Evolutionary conservation across 2,329 filamentous ascomycete species (phyloP).

Genomic region (Nothopassalora personata): DNA sequence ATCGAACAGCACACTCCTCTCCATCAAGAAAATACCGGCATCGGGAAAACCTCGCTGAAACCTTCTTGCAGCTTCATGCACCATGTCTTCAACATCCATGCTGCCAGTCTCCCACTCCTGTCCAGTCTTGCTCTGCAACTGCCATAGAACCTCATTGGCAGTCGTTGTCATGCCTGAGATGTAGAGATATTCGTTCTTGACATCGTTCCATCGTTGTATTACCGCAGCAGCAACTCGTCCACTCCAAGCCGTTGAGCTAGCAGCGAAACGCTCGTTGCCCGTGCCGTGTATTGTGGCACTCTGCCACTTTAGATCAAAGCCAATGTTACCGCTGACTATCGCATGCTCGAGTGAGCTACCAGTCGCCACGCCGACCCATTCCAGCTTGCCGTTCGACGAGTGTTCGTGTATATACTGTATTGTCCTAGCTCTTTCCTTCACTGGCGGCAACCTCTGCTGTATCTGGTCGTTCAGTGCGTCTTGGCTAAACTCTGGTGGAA

Average conservation of each 20-base stretch:
- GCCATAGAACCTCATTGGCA: constrained; percentile 31
- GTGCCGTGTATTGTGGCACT: constrained; percentile 36
- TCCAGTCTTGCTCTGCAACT: constrained; percentile 27
- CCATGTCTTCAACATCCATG: constrained; percentile 32
- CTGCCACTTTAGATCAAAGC: constrained; percentile 38
- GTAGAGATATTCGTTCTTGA: constrained; percentile 36
- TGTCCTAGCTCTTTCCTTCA: constrained; percentile 27
- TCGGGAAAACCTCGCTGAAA: constrained; percentile 36
- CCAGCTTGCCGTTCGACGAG: constrained; percentile 15
- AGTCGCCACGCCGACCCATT: constrained; percentile 34
- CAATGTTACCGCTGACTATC: constrained; percentile 33
- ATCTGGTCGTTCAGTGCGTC: constrained; percentile 30
- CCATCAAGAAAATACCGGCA: constrained; percentile 36
- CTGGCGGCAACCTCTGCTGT: constrained; percentile 29
- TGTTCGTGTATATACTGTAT: constrained; percentile 29
- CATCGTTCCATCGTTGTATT: constrained; percentile 30
- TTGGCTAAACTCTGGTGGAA: constrained; percentile 26
- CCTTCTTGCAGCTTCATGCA: constrained; percentile 33
- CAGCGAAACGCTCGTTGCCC: constrained; percentile 34
- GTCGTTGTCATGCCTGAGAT: constrained; percentile 31
- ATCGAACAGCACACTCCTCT: constrained; percentile 37
- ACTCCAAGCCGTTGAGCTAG: constrained; percentile 31
- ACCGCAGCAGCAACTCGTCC: constrained; percentile 28
- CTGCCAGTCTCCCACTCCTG: constrained; percentile 31
- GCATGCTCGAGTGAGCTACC: constrained; percentile 31